These are phyloP conservation scores for Russula compacta DNA, from an alignment of 768 basidiomycete genomes.

Conservation along the genomic window DNA sequence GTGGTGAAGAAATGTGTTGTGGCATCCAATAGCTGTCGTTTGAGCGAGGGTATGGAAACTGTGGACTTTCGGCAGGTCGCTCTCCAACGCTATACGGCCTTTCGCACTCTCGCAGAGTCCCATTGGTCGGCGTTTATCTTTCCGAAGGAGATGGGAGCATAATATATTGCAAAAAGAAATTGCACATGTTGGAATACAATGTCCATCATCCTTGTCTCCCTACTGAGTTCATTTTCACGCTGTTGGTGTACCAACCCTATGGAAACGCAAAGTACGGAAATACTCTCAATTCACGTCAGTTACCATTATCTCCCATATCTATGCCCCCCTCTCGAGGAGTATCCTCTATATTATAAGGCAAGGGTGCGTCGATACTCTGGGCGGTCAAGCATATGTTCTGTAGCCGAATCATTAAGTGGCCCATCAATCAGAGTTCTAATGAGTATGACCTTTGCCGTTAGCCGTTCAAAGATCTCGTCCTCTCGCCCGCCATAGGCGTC, in stretches of 20 bases:
- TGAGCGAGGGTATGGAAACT: background rate
- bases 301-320: too few species aligned
- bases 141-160: background rate
- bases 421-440: background rate
- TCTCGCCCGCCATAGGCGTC: slow-evolving; percentile 40
- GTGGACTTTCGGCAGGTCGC: background rate
- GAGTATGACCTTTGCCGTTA: slow-evolving; percentile 36
- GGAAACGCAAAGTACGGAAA: too few species aligned
- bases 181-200: too few species aligned
- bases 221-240: too few species aligned
- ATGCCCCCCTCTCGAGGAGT: too few species aligned
- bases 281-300: too few species aligned
- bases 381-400: slow-evolving; percentile 26
- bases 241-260: too few species aligned
- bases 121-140: background rate
- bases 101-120: background rate
- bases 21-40: background rate
- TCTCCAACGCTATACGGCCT: background rate
- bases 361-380: too few species aligned
- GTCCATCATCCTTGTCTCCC: too few species aligned
- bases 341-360: too few species aligned
- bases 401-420: background rate
- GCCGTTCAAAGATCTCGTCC: slow-evolving; percentile 42
- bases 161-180: slow-evolving; percentile 34
- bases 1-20: background rate